phyloP scores from a whole-genome alignment of 495 filamentous ascomycete species.

The Penicillium argentinense region DNA sequence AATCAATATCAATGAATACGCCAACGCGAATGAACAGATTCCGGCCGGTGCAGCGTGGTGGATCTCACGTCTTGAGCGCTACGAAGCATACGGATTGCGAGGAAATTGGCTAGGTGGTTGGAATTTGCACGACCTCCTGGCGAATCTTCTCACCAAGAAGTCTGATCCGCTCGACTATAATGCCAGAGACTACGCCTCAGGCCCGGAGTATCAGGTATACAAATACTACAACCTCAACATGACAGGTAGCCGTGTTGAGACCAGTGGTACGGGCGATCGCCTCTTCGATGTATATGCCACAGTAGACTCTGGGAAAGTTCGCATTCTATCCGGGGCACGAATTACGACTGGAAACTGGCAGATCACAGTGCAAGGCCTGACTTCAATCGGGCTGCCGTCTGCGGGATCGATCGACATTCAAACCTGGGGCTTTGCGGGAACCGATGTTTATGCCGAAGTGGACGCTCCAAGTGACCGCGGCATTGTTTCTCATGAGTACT shows the following conservation, averaged over 20 bases:
- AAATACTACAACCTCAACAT: slow-evolving; percentile 43
- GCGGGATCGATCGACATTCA: slow-evolving; percentile 29
- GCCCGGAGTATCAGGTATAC: slow-evolving; percentile 43
- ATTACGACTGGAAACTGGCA: slow-evolving; percentile 32
- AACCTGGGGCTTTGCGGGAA: slow-evolving; percentile 27
- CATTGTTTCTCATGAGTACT: slow-evolving; percentile 27
- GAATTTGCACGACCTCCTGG: slow-evolving; percentile 39
- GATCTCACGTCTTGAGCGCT: slow-evolving; percentile 39
- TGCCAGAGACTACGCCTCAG: slow-evolving; percentile 30
- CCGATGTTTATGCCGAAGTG: slow-evolving; percentile 17
- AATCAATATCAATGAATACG: slow-evolving; percentile 48
- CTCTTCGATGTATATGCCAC: slow-evolving; percentile 39
- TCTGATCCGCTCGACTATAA: slow-evolving; percentile 7
- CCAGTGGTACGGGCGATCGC: slow-evolving; percentile 26
- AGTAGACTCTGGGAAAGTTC: slow-evolving; percentile 20
- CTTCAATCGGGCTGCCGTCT: slow-evolving; percentile 26
- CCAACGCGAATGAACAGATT: slow-evolving; percentile 32
- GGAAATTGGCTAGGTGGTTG: slow-evolving; percentile 39
- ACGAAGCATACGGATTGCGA: slow-evolving; percentile 36
- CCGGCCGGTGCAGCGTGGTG: slow-evolving; percentile 39
- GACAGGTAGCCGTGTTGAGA: slow-evolving; percentile 36
- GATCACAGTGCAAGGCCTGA: slow-evolving; percentile 27
- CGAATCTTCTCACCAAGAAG: slow-evolving; percentile 23
- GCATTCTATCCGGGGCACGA: slow-evolving; percentile 32
- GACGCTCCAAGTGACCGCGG: slow-evolving; percentile 33